phyloP scores from a whole-genome alignment of 148 eudicot genomes.

The Rhododendron griersonianum region DNA sequence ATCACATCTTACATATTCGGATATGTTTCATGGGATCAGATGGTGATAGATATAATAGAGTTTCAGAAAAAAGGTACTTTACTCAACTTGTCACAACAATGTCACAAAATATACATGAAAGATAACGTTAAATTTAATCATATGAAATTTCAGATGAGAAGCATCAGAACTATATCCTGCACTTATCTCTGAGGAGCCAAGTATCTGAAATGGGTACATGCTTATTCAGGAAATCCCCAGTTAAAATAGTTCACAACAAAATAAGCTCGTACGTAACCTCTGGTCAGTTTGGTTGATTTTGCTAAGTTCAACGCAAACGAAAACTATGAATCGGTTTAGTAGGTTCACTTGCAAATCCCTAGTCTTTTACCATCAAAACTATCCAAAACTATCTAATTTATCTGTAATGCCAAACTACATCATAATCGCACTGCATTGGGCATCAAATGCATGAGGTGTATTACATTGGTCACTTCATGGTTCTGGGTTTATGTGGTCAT shows the following conservation, averaged over 20 bases:
- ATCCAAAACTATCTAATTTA: neutral
- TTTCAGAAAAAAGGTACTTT: neutral
- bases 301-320: neutral
- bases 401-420: neutral
- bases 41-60: neutral
- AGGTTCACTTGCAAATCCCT: neutral
- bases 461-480: neutral
- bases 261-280: neutral
- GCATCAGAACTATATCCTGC: neutral
- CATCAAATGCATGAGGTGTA: neutral
- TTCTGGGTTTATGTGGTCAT: neutral
- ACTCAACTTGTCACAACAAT: neutral
- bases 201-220: neutral
- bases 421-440: neutral
- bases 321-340: neutral
- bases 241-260: neutral
- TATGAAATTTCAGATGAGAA: neutral
- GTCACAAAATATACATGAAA: neutral
- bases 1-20: neutral
- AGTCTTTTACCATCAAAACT: neutral
- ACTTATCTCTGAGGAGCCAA: neutral
- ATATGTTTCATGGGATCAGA: neutral
- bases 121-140: neutral
- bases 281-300: neutral
- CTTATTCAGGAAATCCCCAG: neutral